Base-by-base conservation (phyloP, 495 filamentous ascomycete species). In the Penicillium cataractarum region DNA sequence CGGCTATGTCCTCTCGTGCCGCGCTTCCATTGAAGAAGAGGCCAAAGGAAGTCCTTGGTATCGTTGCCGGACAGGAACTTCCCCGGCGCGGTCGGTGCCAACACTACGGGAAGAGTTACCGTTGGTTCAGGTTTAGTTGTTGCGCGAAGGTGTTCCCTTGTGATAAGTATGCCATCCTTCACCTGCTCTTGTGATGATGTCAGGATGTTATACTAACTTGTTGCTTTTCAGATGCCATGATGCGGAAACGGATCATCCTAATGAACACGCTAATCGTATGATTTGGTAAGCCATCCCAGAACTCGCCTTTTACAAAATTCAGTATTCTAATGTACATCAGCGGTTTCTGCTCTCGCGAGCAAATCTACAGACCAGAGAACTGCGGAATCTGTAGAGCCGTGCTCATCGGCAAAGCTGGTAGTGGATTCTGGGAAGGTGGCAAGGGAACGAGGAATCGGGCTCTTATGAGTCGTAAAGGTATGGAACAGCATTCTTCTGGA, bases 361-460 rank as follows among this genome's bases (percentile, higher is more conserved):
- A 95, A 81, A 89, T 89, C 58, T 97, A 90, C 72, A 76, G 87
- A 39, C 88, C 89, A 0, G 91, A 96, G 67, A 89, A 89, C 53
- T 97, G 93, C 66, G 83, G 78, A 0, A 85, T 92, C 53, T 97
- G 93, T 71, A 89, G 86, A 63, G 76, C 87, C n/a, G 81, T 78
- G 22, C 82, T 97, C 1, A 80, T 92, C n/a, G 87, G 90, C 6
- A 87, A 85, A 64, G 80, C 77, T 26, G 89, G 90, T 0, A 86
- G 79, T 59, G 92, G 92, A 8, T 97, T 91, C 71, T 97, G 93
- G 93, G 93, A 97, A 76, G 93, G 92, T 17, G 93, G 93, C 2
- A 93, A 91, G 72, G 92, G 92, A 10, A 94, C 89, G n/a, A 76
- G 90, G 55, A 88, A 91, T 72, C 85, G 81, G 71, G 73, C 71